A percentile compares a stretch with the other conserved stretches of the same genome.
Conservation (phyloP, 176 grass and related monocot species). For the Typha latifolia region DNA sequence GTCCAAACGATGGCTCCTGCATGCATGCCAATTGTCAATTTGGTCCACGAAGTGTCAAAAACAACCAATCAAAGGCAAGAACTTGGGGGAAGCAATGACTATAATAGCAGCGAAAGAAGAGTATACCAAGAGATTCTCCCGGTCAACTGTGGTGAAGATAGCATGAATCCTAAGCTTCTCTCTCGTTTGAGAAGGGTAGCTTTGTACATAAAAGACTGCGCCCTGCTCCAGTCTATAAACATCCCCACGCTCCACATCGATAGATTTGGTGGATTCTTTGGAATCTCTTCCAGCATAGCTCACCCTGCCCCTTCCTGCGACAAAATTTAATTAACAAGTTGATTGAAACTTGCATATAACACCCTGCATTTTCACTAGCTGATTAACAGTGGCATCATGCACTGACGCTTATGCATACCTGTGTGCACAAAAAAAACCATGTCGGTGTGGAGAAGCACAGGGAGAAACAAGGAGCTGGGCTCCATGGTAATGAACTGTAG, state of each 20-base stretch:
- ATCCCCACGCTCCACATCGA: constrained; percentile 51
- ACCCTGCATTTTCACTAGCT: no score
- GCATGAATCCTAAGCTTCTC: constrained; percentile 58
- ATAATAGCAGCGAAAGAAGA: no score
- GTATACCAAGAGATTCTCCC: constrained; percentile 31
- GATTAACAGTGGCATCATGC: no score
- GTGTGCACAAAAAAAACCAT: constrained; percentile 82
- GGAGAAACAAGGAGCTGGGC: constrained; percentile 60
- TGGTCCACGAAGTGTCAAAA: not conserved
- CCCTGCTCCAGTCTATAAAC: constrained; percentile 71
- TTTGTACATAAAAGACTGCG: constrained; percentile 54
- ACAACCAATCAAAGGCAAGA: not conserved
- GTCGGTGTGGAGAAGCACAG: constrained; percentile 68
- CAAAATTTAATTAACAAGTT: not conserved
- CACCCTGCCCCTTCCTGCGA: constrained; percentile 41
- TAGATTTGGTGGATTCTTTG: constrained; percentile 17
- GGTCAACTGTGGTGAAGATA: constrained; percentile 45
- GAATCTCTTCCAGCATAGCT: constrained; percentile 36
- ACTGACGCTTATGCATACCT: constrained; percentile 18
- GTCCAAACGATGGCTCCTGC: constrained; percentile 48
- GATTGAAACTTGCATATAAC: no score
- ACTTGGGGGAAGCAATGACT: not conserved
- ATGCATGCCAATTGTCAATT: not conserved
- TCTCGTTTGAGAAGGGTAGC: constrained; percentile 38
- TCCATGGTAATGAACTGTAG: constrained; percentile 91